Evolutionary conservation across 495 filamentous ascomycete species (phyloP).

Genomic region (Jackrogersella multiformis): DNA sequence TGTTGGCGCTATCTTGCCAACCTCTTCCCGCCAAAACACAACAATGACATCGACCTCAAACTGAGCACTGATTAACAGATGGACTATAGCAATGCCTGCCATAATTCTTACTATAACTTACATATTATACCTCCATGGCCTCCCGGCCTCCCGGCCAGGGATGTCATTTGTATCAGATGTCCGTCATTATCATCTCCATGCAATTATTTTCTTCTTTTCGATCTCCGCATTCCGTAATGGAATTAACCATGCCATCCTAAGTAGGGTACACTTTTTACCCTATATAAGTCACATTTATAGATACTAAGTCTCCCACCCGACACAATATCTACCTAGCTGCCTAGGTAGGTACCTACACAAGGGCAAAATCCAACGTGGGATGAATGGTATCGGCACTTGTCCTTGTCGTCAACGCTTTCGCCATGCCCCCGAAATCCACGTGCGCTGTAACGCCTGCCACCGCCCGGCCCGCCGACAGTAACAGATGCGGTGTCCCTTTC

Average conservation of each 20-base stretch:
- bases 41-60: constrained; percentile 5
- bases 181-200: constrained; percentile 37
- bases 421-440: constrained; percentile 34
- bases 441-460: constrained; percentile 38
- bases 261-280: constrained; percentile 13
- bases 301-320: background rate
- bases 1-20: constrained; percentile 12
- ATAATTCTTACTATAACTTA: constrained; percentile 32
- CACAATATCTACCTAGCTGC: constrained; percentile 4
- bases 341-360: too few species aligned
- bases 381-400: constrained; percentile 36
- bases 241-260: constrained; percentile 25
- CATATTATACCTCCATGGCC: constrained; percentile 22
- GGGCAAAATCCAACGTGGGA: constrained; percentile 33
- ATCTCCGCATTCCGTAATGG: constrained; percentile 27
- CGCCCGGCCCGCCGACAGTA: constrained; percentile 34
- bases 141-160: constrained; percentile 21
- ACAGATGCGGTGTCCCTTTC: constrained; percentile 39
- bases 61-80: constrained; percentile 15
- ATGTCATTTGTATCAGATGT: constrained; percentile 41
- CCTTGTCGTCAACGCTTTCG: constrained; percentile 24
- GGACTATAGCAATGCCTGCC: background rate
- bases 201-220: constrained; percentile 10
- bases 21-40: constrained; percentile 4
- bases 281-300: constrained; percentile 18